Conservation (phyloP, 257 asterid species). For the Nicotiana obtusifolia region DNA sequence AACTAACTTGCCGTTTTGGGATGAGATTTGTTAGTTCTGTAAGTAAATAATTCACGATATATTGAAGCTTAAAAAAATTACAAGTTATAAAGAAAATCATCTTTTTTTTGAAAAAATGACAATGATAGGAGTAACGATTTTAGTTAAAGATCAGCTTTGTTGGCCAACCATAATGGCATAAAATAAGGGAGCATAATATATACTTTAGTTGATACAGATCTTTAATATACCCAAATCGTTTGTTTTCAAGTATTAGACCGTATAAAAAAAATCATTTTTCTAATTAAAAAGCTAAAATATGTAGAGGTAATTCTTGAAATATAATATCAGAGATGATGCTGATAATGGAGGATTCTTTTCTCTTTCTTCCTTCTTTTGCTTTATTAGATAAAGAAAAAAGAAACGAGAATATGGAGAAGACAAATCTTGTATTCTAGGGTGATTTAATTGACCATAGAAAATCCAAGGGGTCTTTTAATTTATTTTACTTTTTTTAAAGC, state of each 20-base stretch:
- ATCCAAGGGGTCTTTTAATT: neutral
- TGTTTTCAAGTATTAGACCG: neutral
- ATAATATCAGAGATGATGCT: neutral
- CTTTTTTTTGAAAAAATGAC: neutral
- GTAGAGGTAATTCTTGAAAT: neutral
- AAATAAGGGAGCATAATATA: neutral
- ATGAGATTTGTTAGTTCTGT: neutral
- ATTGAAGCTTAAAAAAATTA: neutral
- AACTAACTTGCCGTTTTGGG: neutral
- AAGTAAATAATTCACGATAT: neutral
- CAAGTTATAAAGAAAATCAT: neutral
- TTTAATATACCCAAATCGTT: neutral
- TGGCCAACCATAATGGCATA: neutral
- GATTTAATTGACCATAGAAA: conserved; percentile 14
- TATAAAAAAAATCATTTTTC: neutral
- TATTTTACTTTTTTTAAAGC: neutral
- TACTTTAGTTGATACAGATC: neutral
- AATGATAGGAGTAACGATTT: neutral
- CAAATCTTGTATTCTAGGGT: conserved; percentile 7
- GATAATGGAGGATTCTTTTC: neutral
- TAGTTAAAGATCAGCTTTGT: neutral
- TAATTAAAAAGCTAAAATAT: neutral
- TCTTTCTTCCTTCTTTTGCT: neutral
- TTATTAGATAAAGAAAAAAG: neutral
- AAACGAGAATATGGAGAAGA: neutral